Base-by-base conservation (phyloP, 169 alveolate genomes). In the Plasmodium coatneyi region DNA sequence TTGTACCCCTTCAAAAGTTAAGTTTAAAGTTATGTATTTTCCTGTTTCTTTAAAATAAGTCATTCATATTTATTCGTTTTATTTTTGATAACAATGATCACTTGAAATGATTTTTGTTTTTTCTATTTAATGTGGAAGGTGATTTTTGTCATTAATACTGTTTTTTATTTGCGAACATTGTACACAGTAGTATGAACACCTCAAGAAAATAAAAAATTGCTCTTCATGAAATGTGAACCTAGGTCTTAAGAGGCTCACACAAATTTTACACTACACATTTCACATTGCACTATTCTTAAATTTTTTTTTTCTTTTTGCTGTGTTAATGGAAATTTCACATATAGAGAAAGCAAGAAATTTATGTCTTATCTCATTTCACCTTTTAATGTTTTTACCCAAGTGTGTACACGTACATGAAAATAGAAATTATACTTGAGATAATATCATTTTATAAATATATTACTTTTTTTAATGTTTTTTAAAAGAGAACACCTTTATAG, bases 351-450 rank as follows among this genome's bases (percentile, higher is more conserved):
- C n/a, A 60, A 7, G 36, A 60, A 60, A 60, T 60, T 60, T 60
- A 22, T 22, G 16, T 25, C 34, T 22, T 60, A 60, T 60, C 76
- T 60, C 76, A 60, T 60, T 60, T 60, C 34, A 60, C 30, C 79
- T 71, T 46, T 22, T 84, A 9, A 43, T 19, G 39, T 83, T 71
- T 66, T 82, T 78, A 39, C 54, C 32, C 54, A 78, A 9, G 70
- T 78, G 70, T 78, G 16, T 82, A 60, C 22, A 82, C 71, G 71
- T 32, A 82, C 72, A 54, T 49, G 79, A 30, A 82, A 19, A 78
- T 32, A 12, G 10, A 16, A 52, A 56, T 9, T 49, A 81, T 49
- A 39, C 28, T 30, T 16, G 22, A 81, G 52, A 52, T 25, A 54
- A 54, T 72, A 80, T 25, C 16, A 49, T n/a, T 81, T 49, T 81